Evolutionary conservation across 805 yeast species (phyloP).

Genomic region (Lipomyces kockii): DNA sequence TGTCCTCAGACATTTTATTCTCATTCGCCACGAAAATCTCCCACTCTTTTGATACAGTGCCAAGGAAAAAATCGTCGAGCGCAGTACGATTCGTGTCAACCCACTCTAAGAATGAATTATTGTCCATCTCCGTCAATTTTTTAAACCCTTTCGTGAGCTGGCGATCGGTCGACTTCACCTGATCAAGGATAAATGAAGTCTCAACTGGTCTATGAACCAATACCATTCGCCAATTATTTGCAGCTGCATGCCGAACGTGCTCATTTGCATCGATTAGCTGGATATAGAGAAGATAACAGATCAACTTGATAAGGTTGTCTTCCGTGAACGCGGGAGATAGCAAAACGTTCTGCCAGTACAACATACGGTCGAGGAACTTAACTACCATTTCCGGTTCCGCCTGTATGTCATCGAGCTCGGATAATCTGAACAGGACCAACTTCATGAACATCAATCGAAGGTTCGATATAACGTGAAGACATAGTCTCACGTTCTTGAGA

Average conservation of each 20-base stretch:
- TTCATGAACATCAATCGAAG: conserved; percentile 30
- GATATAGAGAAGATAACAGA: conserved; percentile 32
- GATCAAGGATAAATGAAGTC: conserved; percentile 32
- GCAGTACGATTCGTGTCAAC: conserved; percentile 22
- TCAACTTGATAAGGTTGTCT: conserved; percentile 28
- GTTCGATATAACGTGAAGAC: conserved; percentile 20
- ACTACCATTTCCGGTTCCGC: conserved; percentile 23
- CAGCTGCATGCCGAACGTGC: conserved; percentile 30
- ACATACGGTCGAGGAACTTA: conserved; percentile 30
- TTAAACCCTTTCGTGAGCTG: conserved; percentile 29
- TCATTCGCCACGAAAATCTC: conserved; percentile 31
- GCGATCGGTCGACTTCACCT: conserved; percentile 26
- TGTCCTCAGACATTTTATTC: conserved; percentile 28
- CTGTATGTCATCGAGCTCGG: conserved; percentile 30
- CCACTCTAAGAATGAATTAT: conserved; percentile 31
- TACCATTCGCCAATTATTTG: conserved; percentile 33
- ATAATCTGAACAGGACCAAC: conserved; percentile 30
- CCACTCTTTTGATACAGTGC: conserved; percentile 33
- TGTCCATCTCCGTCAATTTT: conserved; percentile 29
- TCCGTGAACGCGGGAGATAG: conserved; percentile 33
- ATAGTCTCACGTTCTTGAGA: conserved; percentile 28
- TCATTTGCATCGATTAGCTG: conserved; percentile 22
- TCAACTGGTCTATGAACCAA: conserved; percentile 35
- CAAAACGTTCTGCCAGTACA: conserved; percentile 37
- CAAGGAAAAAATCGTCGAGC: conserved; percentile 32